Base-by-base conservation (phyloP, 2,329 filamentous ascomycete species). In the Paecilomyces niveus region DNA sequence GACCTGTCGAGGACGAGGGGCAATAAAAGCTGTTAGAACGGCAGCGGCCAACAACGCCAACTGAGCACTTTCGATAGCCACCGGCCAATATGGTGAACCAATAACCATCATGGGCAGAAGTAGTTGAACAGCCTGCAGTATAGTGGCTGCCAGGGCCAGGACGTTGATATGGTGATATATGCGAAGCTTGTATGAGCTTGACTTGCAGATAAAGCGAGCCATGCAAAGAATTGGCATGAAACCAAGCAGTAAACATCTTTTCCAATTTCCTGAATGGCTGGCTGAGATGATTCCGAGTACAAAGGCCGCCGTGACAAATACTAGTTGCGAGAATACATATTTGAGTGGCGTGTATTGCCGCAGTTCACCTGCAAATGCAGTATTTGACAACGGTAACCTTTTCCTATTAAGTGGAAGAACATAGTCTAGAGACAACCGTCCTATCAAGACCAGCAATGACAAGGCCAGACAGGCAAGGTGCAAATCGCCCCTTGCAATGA, bases 131-230 rank as follows among this genome's bases (percentile, higher is more conserved):
- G 55, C 61, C 31, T 65, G 63, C 13, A 71, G 57, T n/a, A 65
- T 7, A 22, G 64, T 63, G 3, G 63, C 55, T 3, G 51, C 56
- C 1, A 62, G 53, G n/a, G 59, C 58, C 22, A 68, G 39, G 13
- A 45, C 55, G 52, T 71, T 72, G 55, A 69, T 61, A 50, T 71
- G 64, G 39, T 61, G 62, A 59, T 65, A 67, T 18, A 69, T 50
- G 35, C 62, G 55, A 10, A 24, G 11, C 21, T 63, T 59, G 13
- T 56, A 45, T 24, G 21, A 52, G n/a, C 55, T 55, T 22, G 59
- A 50, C 54, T 55, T 65, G 33, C 58, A 63, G 24, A 53, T 59
- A 15, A 68, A 63, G 21, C 64, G 63, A 13, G 55, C 54, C 10
- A 67, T 33, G 8, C 62, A 64, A 52, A 71, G 49, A 2, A 66